Evolutionary conservation across 2,329 filamentous ascomycete species (phyloP), one percentile per base, ranked within the genome.

Genomic region (Fusarium palustre): DNA sequence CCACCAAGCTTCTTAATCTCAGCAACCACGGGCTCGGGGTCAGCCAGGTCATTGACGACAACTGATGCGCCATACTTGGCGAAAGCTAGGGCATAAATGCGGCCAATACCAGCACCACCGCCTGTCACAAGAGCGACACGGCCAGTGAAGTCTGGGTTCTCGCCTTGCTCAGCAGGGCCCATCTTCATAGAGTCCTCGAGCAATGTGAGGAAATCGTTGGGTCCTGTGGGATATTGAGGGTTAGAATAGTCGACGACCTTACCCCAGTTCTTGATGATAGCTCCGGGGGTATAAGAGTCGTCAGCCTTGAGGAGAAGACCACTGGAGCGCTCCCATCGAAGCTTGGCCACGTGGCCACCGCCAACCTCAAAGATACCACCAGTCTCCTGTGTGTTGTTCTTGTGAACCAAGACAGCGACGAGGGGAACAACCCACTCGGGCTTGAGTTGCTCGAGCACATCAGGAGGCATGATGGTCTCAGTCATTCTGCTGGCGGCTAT

Each of bases 401-500:
- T 90, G 87, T 98, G 94, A 43, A 92, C 92, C 52, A 99, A 86
- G 60, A 92, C 90, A 52, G 94, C 95, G 33, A 98, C 96, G 42
- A 98, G 85, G 36, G 96, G 96, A 47, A 98, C 94, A 64, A 98
- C 90, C 94, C 94, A 98, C 68, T 97, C 93, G 47, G 96, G 96
- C 85, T 92, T 94, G 69, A 97, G 86, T 77, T 89, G 90, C 73
- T 91, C 90, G 74, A 97, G 86, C 39, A 97, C 87, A 77, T 97
- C 94, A n/a, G 93, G 93, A 34, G 94, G 94, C 93, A 97, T 95
- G 72, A 97, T 87, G 20, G 95, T 97, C 79, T 94, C 89, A 43
- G 94, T 97, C 94, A 98, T 97, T 79, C 95, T 90, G 83, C 92
- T 96, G 65, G 94, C 96, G 73, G 95, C 95, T 88, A 57, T 46